These are phyloP conservation scores for Straminergon stramineum DNA, from an alignment of 225 moss, liverwort and hornwort species.

Conservation along the genomic window DNA sequence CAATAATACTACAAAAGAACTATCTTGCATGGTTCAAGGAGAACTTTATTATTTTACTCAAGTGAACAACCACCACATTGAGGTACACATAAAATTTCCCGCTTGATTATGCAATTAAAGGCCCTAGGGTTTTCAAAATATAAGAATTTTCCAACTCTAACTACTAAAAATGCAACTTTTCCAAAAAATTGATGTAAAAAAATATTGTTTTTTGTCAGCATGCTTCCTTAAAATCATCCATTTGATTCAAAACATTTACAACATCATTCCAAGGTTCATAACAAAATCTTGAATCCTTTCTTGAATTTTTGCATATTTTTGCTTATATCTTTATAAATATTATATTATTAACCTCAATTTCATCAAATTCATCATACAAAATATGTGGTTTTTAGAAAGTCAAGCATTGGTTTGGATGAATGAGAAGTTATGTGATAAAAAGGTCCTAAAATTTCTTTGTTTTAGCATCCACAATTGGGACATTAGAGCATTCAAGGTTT, in stretches of 20 bases:
- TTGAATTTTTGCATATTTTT: not conserved
- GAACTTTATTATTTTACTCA: too few relatives aligned
- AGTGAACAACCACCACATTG: too few relatives aligned
- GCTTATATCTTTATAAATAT: not conserved
- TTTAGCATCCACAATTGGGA: accelerated
- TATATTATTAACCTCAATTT: not conserved
- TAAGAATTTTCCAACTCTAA: not conserved
- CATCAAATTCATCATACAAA: not conserved
- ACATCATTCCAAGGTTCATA: accelerated
- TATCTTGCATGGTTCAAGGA: too few relatives aligned
- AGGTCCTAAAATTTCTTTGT: accelerated
- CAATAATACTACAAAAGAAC: not conserved
- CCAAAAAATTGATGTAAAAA: not conserved
- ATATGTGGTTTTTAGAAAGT: accelerated
- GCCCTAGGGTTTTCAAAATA: too few relatives aligned
- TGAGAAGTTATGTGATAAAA: not conserved
- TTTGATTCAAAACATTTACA: not conserved
- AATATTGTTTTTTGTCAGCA: too few relatives aligned
- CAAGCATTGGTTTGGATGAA: not conserved
- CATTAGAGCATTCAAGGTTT: accelerated
- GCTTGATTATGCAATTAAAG: too few relatives aligned
- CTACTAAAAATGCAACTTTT: accelerated
- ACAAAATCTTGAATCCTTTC: not conserved
- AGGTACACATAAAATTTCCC: too few relatives aligned
- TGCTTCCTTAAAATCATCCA: not conserved